These are phyloP conservation scores for Globisporangium nodosum DNA, from an alignment of 352 stramenopile genomes.

Conservation along the genomic window DNA sequence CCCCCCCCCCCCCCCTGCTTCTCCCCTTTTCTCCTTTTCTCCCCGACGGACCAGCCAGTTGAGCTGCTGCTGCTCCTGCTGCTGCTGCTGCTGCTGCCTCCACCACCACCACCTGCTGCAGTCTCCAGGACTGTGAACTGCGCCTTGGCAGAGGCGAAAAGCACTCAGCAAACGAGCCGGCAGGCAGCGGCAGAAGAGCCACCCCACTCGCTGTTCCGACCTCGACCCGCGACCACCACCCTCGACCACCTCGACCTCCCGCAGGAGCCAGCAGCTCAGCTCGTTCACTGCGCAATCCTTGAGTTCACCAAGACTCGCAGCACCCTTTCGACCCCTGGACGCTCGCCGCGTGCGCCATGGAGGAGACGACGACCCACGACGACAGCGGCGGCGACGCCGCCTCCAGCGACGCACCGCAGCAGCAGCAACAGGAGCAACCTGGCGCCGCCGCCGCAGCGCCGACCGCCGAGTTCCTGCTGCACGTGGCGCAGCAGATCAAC, in stretches of 20 bases:
- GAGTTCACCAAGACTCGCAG: slow-evolving; percentile 1
- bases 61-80: background rate
- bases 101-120: background rate
- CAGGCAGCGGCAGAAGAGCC: slow-evolving; percentile 15
- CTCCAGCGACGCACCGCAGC: background rate
- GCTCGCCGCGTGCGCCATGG: background rate
- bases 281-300: slow-evolving; percentile 5
- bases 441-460: background rate
- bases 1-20: background rate
- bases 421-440: slow-evolving; percentile 3
- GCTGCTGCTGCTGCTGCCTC: background rate
- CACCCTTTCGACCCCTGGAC: no score
- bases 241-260: no score
- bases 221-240: background rate
- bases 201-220: slow-evolving; percentile 3
- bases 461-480: slow-evolving; percentile 17
- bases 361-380: background rate
- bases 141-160: background rate
- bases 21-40: slow-evolving; percentile 4
- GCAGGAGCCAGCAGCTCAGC: background rate
- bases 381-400: background rate
- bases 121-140: background rate
- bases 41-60: slow-evolving; percentile 2
- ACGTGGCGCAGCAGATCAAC: slow-evolving; percentile 18
- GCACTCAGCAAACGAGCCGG: slow-evolving; percentile 7